These are phyloP conservation scores for Helianthus annuus DNA, from an alignment of 129 eudicot genomes.

Conservation along the genomic window HanXRQr2.0-SUNRISE NC_035445.2:164407685-164408184, in stretches of 20 bases:
- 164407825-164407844: conserved; percentile 49
- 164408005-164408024: too few species aligned
- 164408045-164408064: too few species aligned
- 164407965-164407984: too few species aligned
- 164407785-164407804: conserved; percentile 39
- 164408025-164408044: too few species aligned
- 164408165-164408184: too few species aligned
- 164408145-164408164: too few species aligned
- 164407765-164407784: conserved; percentile 44
- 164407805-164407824: conserved; percentile 29
- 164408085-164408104: too few species aligned
- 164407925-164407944: conserved; percentile 44
- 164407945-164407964: conserved; percentile 33
- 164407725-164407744: conserved; percentile 44
- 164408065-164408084: too few species aligned
- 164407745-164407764: conserved; percentile 49
- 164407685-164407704: conserved; percentile 41
- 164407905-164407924: conserved; percentile 54
- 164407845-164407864: conserved; percentile 42
- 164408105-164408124: too few species aligned
- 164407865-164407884: conserved; percentile 36
- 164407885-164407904: conserved; percentile 38
- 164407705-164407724: conserved; percentile 63
- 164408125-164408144: too few species aligned
- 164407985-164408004: too few species aligned